Base-by-base conservation (phyloP, 2,329 filamentous ascomycete species). In the Botrytis paeoniae region DNA sequence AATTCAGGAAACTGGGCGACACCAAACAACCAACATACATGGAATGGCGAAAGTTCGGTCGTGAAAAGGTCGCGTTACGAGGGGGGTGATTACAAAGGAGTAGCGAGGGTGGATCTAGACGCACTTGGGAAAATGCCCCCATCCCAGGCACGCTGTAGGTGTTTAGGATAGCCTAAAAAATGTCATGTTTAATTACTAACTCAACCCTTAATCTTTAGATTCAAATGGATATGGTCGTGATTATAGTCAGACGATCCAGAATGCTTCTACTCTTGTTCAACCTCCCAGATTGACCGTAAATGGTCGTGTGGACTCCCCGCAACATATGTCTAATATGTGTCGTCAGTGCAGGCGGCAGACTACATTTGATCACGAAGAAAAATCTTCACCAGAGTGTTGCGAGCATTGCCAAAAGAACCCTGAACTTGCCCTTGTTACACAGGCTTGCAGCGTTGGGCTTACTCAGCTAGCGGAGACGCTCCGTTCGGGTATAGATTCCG, bases 401-500 rank as follows among this genome's bases (percentile, higher is more conserved):
- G 78, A 78, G 69, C 70, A 73, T 41, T 78, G 76, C 75, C 74
- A 73, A 69, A 76, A 66, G 45, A 72, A 77, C 71, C 76, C 78
- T 29, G 78, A 78, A 57, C 73, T 79, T 16, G 74, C 73, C 62
- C 71, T 69, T 68, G 73, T 78, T 68, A 75, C 76, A 41, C 73
- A 77, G 71, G 76, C 75, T 71, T 76, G 77, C 75, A 77, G 72
- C 73, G 48, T 68, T 57, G 75, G 73, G 75, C 78, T 80, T 75
- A 79, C 75, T 78, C 72, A 79, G 74, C 76, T 80, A 54, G 76
- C 74, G 74, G 75, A 76, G 29, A 80, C 77, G 29, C 78, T 80
- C 70, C 65, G 73, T 76, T 77, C 73, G 72, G 77, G 77, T 66
- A 76, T 78, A 73, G 75, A 76, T 57, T 75, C 77, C 73, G 76